These are phyloP conservation scores for Teunomyces kruisii DNA, from an alignment of 805 yeast species.

Conservation along the genomic window DNA sequence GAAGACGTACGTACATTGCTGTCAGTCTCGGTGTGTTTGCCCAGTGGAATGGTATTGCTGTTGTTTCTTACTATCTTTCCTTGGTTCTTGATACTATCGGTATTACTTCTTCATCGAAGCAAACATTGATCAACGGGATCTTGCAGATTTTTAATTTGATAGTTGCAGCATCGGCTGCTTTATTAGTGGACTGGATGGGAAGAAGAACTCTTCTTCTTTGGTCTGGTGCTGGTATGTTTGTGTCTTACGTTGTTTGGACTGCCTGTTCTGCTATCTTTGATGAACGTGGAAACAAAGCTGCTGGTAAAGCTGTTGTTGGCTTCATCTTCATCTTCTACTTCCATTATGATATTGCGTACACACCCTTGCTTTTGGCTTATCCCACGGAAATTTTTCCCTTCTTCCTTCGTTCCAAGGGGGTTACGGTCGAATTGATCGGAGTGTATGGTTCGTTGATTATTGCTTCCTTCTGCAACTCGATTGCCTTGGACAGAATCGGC, in stretches of 20 bases:
- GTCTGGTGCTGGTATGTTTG: conserved; percentile 35
- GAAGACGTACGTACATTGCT: conserved; percentile 33
- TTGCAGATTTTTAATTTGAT: conserved; percentile 48
- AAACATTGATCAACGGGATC: conserved; percentile 51
- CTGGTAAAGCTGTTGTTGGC: conserved; percentile 48
- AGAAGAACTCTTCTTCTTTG: conserved; percentile 36
- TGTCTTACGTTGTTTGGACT: conserved; percentile 44
- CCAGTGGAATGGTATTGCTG: conserved; percentile 52
- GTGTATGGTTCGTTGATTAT: conserved; percentile 18
- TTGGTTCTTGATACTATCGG: conserved; percentile 54
- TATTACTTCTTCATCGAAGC: conserved; percentile 42
- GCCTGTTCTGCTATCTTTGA: conserved; percentile 35
- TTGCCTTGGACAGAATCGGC: conserved; percentile 41
- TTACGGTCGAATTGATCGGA: conserved; percentile 25
- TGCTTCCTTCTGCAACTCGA: conserved; percentile 23
- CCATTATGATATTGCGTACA: conserved; percentile 41
- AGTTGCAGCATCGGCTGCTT: conserved; percentile 20
- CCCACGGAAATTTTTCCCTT: conserved; percentile 43
- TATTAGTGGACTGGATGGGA: conserved; percentile 18
- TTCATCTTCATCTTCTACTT: conserved; percentile 49
- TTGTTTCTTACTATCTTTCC: conserved; percentile 50
- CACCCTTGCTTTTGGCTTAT: conserved; percentile 47
- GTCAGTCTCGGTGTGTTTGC: conserved; percentile 31
- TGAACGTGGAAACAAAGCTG: conserved; percentile 16
- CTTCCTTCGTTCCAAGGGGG: conserved; percentile 42